These are phyloP conservation scores for Pseudognaphalium luteoalbum DNA, from an alignment of 129 eudicot species.

Conservation along the genomic window DNA sequence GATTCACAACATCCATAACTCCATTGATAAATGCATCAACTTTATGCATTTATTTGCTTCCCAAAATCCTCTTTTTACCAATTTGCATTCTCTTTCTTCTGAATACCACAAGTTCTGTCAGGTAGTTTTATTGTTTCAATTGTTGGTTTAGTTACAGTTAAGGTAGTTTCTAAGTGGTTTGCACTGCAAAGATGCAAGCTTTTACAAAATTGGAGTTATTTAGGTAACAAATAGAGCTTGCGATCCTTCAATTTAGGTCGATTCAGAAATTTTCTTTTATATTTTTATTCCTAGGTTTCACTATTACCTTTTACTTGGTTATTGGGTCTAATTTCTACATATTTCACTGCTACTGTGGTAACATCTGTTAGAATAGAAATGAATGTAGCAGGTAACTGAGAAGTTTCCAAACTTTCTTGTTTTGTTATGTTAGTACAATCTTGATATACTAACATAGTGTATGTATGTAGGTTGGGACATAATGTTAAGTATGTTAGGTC, in stretches of 20 bases:
- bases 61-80: slow-evolving; percentile 44
- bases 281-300: neutral
- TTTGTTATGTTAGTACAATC: neutral
- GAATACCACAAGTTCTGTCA: slow-evolving; percentile 46
- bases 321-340: neutral
- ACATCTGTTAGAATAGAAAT: neutral
- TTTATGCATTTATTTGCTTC: slow-evolving; percentile 40
- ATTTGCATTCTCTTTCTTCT: slow-evolving; percentile 38
- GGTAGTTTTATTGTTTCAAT: slow-evolving; percentile 28
- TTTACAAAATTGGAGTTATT: neutral
- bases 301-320: neutral
- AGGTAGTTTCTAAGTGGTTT: neutral
- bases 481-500: neutral
- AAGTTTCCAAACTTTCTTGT: neutral
- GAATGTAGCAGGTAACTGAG: neutral
- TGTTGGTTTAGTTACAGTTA: slow-evolving; percentile 1
- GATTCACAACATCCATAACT: slow-evolving; percentile 39
- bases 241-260: neutral
- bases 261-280: neutral
- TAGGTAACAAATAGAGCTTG: neutral
- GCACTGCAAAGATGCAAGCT: neutral
- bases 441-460: neutral
- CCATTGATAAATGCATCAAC: slow-evolving; percentile 39
- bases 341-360: neutral
- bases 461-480: neutral